Percentiles rank a stretch among this genome's conserved stretches.
These are phyloP conservation scores for Clavaria fumosa DNA, from an alignment of 768 basidiomycete species.

Conservation along the genomic window DNA sequence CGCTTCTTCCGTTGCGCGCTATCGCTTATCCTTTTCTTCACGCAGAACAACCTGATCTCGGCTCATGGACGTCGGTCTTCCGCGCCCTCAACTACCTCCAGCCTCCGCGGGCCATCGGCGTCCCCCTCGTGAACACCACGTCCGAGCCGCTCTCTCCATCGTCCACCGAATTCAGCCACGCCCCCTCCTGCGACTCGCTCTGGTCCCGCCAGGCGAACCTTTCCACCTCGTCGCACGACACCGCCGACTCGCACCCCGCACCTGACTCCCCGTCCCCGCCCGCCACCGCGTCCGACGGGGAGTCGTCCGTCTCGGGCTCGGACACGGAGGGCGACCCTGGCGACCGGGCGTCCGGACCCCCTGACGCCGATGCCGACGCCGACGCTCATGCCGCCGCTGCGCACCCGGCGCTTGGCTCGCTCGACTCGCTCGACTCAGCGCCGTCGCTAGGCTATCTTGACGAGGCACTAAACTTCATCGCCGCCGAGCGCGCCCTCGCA, in stretches of 20 bases:
- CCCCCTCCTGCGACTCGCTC: slow-evolving; percentile 2
- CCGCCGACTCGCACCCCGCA: too few species aligned
- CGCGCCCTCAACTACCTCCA: slow-evolving; percentile 5
- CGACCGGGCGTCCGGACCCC: too few species aligned
- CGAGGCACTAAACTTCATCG: slow-evolving; percentile 60
- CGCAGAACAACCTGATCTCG: slow-evolving; percentile 8
- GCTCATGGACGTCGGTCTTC: slow-evolving; percentile 7
- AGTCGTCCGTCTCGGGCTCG: slow-evolving; percentile 4
- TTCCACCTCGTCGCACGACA: slow-evolving; percentile 6
- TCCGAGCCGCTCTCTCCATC: background rate
- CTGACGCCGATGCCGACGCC: slow-evolving; percentile 3
- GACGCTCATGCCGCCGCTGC: too few species aligned
- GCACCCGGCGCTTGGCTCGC: too few species aligned
- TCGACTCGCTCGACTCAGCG: slow-evolving; percentile 3
- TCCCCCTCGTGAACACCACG: too few species aligned
- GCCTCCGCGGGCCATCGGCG: background rate
- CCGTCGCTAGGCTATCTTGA: slow-evolving; percentile 65
- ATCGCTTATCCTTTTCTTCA: background rate
- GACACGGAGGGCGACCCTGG: slow-evolving; percentile 8
- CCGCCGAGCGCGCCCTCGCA: slow-evolving; percentile 48
- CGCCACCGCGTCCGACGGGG: background rate
- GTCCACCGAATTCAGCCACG: background rate
- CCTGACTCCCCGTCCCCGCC: background rate
- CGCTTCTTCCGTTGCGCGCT: background rate
- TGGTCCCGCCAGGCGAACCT: background rate